Conservation (phyloP, 2,329 filamentous ascomycete genomes). For the Nothopassalora personata region DNA sequence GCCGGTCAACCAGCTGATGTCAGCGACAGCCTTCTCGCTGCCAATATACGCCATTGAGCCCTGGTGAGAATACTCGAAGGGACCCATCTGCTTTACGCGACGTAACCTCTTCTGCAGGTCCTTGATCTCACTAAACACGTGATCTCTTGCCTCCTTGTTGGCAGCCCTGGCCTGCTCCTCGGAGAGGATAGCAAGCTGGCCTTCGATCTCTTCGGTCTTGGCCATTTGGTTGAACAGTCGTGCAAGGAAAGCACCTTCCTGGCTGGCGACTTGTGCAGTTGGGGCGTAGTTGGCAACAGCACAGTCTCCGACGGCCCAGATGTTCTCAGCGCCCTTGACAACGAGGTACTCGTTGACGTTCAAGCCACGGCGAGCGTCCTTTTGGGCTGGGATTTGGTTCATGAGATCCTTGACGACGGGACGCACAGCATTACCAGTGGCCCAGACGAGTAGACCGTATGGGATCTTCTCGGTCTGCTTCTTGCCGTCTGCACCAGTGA, state of each 20-base stretch:
- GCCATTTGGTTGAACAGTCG: slow-evolving; percentile 99
- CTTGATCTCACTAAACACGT: slow-evolving; percentile 71
- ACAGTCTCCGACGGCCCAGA: slow-evolving; percentile 98
- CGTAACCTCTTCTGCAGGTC: slow-evolving; percentile 78
- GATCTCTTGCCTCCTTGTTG: slow-evolving; percentile 53
- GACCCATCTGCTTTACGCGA: slow-evolving; percentile 88
- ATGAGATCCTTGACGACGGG: slow-evolving; percentile 88
- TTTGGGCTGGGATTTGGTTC: slow-evolving; percentile 85
- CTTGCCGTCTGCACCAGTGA: slow-evolving; percentile 72
- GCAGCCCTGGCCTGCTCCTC: slow-evolving; percentile 59
- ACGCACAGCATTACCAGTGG: slow-evolving; percentile 91
- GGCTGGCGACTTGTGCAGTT: slow-evolving; percentile 90
- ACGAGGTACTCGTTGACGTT: slow-evolving; percentile 98
- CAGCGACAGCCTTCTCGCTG: slow-evolving; percentile 93
- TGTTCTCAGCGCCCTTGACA: slow-evolving; percentile 91
- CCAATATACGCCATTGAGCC: slow-evolving; percentile 96
- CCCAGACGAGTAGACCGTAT: slow-evolving; percentile 96
- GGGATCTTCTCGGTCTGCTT: slow-evolving; percentile 79
- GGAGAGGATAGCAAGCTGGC: slow-evolving; percentile 65
- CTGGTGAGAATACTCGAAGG: slow-evolving; percentile 98
- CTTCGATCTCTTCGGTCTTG: slow-evolving; percentile 79
- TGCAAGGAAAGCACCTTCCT: slow-evolving; percentile 93
- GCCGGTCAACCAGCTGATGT: slow-evolving; percentile 94
- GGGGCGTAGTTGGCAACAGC: slow-evolving; percentile 96
- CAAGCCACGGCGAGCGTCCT: slow-evolving; percentile 88